Base-by-base conservation (phyloP, 805 yeast species). In the Metschnikowia lunata region DNA sequence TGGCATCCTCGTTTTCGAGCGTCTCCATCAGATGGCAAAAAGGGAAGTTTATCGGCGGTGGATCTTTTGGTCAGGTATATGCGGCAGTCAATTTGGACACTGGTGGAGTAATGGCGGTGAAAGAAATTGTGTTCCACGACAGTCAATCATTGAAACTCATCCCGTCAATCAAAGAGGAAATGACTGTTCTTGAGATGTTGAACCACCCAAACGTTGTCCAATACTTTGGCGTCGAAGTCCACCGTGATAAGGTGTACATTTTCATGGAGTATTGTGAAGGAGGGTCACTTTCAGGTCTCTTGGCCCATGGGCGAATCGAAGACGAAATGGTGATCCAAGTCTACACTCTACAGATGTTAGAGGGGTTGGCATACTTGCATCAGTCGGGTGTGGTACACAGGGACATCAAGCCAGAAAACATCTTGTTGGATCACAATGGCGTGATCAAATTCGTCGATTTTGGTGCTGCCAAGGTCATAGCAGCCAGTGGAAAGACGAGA, bases 261-360 rank as follows among this genome's bases (percentile, higher is more conserved):
- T 93, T 93, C 62, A 93, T 93, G 99, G 99, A 93, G 65, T 90
- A 79, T 66, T 93, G 99, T 70, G 95, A 90, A 55, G 90, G 97
- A 33, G 98, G 98, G 1, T 90, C 98, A 0, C 71, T 93, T 46
- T 88, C 96, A 0, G 80, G 86, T 7, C 67, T 90, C 37, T 72
- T 93, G 48, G 89, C 87, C 45, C 93, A 89, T 60, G 98, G 99
- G 8, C 72, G 97, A 48, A 89, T 93, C 55, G 97, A 89, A 60
- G 98, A 93, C 63, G 99, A 93, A 61, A 76, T 86, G 63, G 93
- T 93, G 7, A 82, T 88, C 28, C 96, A 89, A 62, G 84, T 90
- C 27, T 91, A 90, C 61, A 80, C 97, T 0, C 66, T 91, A 45
- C 97, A 93, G 61, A 80, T 93, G 85, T 76, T 93, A 37, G 98